Evolutionary conservation across 768 basidiomycete species (phyloP), one percentile per base, ranked within the genome.

Genomic region (Psilocybe azurescens): DNA sequence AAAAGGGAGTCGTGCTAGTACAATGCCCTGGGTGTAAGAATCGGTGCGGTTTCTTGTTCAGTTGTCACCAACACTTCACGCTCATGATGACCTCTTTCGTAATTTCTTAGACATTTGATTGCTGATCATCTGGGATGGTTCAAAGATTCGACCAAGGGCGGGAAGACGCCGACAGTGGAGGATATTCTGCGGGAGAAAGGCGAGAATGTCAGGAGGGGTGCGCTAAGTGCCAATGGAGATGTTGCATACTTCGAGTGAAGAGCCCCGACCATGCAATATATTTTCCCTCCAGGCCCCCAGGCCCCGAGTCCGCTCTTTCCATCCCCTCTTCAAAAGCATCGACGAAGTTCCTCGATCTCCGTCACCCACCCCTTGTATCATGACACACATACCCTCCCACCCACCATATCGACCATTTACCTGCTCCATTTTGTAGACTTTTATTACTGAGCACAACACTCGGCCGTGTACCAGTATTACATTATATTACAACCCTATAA

Each of bases 61-160:
- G 4, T n/a, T 48, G 7, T 60, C 33, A 36, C 2, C 6, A 36
- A 36, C 11, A 11, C 11, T 6, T 36, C 33, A 62, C 44, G 66
- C 6, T 47, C 46, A 49, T 33, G 14, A 50, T n/a, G 13, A 59
- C 56, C 49, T 11, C 41, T 32, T 36, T n/a, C n/a, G 16, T 32
- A 9, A 47, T 28, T 58, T 33, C 3, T 16, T 46, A 93, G 91
- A 32, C 91, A 94, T 73, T 77, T 95, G 9, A 93, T 95, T 66
- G 95, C 95, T 3, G 95, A 97, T 70, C 89, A 97, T 68, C 76
- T 97, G 11, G 91, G 91, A 1, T 97, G 95, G 95, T 97, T 97
- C 79, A 89, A 93, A 68, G 93, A 95, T 30, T 83, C 78, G 62
- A 94, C 90, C 5, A 76, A 87, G 62, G 86, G 86, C 4, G 93